A percentile compares a stretch with the other conserved stretches of the same genome.
Conservation (phyloP, 179 eudicot species). For the Patellifolia procumbens region DNA sequence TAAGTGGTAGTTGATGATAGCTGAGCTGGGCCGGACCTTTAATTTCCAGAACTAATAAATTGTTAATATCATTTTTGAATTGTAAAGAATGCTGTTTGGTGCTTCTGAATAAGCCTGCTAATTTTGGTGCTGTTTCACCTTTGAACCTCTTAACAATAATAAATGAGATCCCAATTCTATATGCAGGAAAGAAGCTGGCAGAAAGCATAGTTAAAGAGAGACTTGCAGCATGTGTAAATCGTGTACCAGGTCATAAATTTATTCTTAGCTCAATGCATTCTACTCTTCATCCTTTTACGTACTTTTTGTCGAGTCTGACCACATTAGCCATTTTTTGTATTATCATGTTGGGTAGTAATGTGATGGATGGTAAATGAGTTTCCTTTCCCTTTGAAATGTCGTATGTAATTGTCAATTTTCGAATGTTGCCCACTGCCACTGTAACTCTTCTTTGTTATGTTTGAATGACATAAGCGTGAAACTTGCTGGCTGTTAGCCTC, state of each 20-base stretch:
- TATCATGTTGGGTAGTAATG: constrained; percentile 1
- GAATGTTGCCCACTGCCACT: neutral
- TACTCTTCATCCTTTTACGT: neutral
- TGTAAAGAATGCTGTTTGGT: neutral
- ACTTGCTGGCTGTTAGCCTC: neutral
- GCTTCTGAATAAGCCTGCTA: neutral
- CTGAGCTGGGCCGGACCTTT: neutral
- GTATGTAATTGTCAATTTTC: neutral
- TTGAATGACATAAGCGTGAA: neutral
- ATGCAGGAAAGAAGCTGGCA: constrained; percentile 78
- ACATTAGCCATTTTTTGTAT: neutral
- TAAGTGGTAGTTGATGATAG: neutral
- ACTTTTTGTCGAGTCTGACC: neutral
- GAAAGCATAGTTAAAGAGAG: constrained; percentile 87
- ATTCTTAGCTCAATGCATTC: constrained; percentile 2
- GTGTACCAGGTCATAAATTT: constrained; percentile 76
- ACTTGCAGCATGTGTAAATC: constrained; percentile 96
- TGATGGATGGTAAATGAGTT: neutral
- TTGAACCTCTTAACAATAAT: neutral
- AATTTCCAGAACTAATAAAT: neutral
- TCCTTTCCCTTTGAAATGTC: neutral
- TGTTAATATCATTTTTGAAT: neutral
- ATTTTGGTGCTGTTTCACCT: neutral
- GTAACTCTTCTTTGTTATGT: neutral
- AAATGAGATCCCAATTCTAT: neutral